Evolutionary conservation across 2,329 filamentous ascomycete genomes (phyloP), one percentile per base, ranked within the genome.

Genomic region (Ascochyta koolunga): DNA sequence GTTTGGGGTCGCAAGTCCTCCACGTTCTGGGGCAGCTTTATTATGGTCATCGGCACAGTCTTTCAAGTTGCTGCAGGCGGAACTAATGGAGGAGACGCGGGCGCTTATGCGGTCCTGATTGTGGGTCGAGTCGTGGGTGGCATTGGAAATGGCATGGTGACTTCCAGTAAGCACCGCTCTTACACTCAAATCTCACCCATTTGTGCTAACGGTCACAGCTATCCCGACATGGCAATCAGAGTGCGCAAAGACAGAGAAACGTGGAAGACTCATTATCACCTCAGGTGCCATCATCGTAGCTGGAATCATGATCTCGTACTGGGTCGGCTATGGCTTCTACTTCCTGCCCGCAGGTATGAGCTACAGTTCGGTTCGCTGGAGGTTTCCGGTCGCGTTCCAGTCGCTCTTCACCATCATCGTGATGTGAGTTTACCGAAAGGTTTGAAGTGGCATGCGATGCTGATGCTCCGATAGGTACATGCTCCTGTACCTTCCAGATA

Each of bases 11-110:
- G 84, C 1, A 67, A 66, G 36, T 66, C 61, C 32, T 64, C 64
- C 7, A 65, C 67, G 13, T 65, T 64, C 21, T 51, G 68, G 41
- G 27, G 27, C 27, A 29, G 27, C 11, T 15, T 76, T 8, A 80
- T 88, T 60, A 83, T 86, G 79, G 74, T 85, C 15, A 49, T 86
- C 25, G 85, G 85, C 10, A 84, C 84, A 21, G 76, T 83, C 13
- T 80, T 89, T 33, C 86, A 89, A 65, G 71, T 82, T 13, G 70
- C 79, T 7, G 77, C 79, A 2, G 81, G 78, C 58, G 70, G 76
- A 55, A 75, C 79, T 10, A 45, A 40, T 10, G 41, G 49, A 5
- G 49, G 49, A 40, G 49, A 46, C 4, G 21, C 25, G 3, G 41
- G 35, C 4, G 49, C 49, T 5, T 53, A 47, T 7, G 74, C 71